phyloP scores from a whole-genome alignment of 164 flowering plant genomes.

The Aristolochia californica region DNA sequence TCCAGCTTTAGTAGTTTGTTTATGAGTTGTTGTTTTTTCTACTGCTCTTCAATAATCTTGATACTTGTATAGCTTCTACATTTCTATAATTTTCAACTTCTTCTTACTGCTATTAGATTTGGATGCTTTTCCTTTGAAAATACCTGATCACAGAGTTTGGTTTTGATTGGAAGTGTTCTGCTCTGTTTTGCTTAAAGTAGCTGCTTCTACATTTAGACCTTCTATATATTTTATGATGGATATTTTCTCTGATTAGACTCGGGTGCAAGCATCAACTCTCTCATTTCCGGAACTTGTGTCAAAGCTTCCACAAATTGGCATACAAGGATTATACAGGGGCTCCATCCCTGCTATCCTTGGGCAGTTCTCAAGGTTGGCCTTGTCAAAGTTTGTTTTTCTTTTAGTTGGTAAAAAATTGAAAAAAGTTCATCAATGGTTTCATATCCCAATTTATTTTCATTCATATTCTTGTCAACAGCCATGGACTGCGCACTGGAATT shows the following conservation, averaged over 20 bases:
- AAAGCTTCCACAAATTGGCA: constrained; percentile 82
- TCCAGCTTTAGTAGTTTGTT: too few relatives aligned
- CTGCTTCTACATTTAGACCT: too few relatives aligned
- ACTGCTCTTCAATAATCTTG: too few relatives aligned
- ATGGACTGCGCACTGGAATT: constrained; percentile 96
- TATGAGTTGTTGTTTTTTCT: too few relatives aligned
- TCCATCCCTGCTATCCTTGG: constrained; percentile 90
- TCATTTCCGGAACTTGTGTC: constrained; percentile 74
- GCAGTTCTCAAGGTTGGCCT: constrained; percentile 79
- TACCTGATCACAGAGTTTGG: too few relatives aligned
- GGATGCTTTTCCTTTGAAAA: too few relatives aligned
- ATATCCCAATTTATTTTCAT: background rate
- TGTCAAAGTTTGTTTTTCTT: constrained; percentile 3
- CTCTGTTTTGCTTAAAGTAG: background rate
- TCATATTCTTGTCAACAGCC: constrained; percentile 36
- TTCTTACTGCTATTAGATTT: too few relatives aligned
- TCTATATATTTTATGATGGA: too few relatives aligned
- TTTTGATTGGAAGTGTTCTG: background rate
- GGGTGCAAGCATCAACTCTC: constrained; percentile 92
- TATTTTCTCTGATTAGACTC: constrained; percentile 41
- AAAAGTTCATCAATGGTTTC: background rate
- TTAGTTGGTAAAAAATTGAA: background rate
- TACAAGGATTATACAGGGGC: constrained; percentile 75
- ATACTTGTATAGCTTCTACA: too few relatives aligned
- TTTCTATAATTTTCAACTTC: too few relatives aligned